Base-by-base conservation (phyloP, 2,329 filamentous ascomycete genomes). In the Sporothrix brunneoviolacea region DNA sequence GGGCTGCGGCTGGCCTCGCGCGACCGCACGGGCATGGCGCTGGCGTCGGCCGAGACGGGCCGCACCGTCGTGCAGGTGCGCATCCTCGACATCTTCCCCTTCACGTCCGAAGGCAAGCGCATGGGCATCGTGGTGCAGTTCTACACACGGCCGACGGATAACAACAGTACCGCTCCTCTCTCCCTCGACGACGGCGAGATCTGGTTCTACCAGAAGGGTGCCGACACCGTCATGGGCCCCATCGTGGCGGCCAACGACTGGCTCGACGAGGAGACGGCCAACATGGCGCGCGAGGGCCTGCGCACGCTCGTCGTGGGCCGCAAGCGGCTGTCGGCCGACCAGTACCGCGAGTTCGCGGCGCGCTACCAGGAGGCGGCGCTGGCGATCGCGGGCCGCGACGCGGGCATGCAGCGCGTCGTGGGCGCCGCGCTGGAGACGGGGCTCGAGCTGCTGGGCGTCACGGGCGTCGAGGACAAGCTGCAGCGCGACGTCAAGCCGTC, bases 121-220 rank as follows among this genome's bases (percentile, higher is more conserved):
- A 98, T 98, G 93, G 93, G 94, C 9, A 91, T 98, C 53, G 84
- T 98, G 54, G 88, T 96, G 18, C 86, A 91, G 58, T 96, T 97
- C 61, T 75, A 83, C 24, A 79, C 84, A 13, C 72, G 73, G 28
- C 72, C 74, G 1, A 70, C 77, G 2, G 10, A 22, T 7, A 18
- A 9, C 19, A 24, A 71, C 76, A 1, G 59, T 64, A 7, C 68
- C 71, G 0, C 68, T 70, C 35, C 68, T 80, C 10, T n/a, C n/a
- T n/a, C n/a, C n/a, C n/a, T n/a, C n/a, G 72, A 75, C 10, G 74
- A 75, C 41, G 83, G 86, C 13, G 91, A 97, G 62, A 91, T 97
- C 27, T 96, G 91, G 87, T 98, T 98, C 70, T 97, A 91, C 63
- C 91, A 98, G 62, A 98, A 98, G 68, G 93, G 93, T 54, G 94